phyloP scores from a whole-genome alignment of 192 early-diverging fungal genomes.

The Entomortierella chlamydospora region DNA sequence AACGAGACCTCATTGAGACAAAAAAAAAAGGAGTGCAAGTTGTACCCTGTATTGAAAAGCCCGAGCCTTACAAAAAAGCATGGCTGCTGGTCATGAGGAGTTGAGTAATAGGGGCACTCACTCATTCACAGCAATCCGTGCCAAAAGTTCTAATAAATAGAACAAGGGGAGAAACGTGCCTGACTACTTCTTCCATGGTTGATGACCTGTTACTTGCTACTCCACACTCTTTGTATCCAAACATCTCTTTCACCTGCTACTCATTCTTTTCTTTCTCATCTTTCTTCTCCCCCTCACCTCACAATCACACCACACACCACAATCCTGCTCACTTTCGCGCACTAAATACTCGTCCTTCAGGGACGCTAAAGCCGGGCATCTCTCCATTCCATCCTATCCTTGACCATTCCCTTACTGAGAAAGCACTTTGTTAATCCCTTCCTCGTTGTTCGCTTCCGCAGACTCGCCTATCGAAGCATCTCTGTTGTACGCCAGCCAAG shows the following conservation, averaged over 20 bases:
- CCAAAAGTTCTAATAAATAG: neutral
- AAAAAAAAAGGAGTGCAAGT: too few relatives aligned
- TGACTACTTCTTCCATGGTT: neutral
- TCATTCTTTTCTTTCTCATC: neutral
- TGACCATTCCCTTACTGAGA: too few relatives aligned
- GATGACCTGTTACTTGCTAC: neutral
- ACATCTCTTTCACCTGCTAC: neutral
- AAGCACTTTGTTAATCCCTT: too few relatives aligned
- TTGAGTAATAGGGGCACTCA: conserved; percentile 7
- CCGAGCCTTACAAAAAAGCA: neutral
- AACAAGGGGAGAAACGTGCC: conserved; percentile 1
- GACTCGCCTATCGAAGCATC: too few relatives aligned
- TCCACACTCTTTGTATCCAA: neutral
- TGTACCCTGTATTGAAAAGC: too few relatives aligned
- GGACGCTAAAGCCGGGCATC: neutral
- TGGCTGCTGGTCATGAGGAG: conserved; percentile 14
- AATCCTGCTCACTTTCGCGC: neutral
- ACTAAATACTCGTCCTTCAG: neutral
- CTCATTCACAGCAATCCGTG: neutral
- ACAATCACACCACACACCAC: neutral
- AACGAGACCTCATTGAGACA: too few relatives aligned
- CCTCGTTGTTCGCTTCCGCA: too few relatives aligned
- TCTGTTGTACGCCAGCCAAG: too few relatives aligned
- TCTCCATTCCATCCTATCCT: neutral
- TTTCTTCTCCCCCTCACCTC: neutral